Percentiles rank a stretch among this genome's conserved stretches.
phyloP scores from a whole-genome alignment of 2,329 filamentous ascomycete genomes.

The Penicillium vulpinum region DNA sequence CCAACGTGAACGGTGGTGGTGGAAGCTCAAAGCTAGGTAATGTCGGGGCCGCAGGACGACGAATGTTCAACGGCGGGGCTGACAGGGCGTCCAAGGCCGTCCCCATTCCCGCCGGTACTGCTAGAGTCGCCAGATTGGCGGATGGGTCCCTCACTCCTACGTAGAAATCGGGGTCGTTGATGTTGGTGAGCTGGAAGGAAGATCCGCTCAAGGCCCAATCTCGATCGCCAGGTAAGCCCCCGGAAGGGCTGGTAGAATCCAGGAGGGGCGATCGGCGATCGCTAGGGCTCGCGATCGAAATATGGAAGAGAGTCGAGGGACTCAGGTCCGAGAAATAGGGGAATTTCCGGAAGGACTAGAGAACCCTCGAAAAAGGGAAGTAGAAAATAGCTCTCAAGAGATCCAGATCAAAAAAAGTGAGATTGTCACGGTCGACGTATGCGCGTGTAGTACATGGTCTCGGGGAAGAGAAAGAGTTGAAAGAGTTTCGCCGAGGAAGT shows the following conservation, averaged over 20 bases:
- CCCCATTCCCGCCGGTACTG: constrained; percentile 63
- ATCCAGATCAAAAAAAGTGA: not conserved
- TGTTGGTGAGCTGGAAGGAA: constrained; percentile 27
- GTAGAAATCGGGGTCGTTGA: constrained; percentile 43
- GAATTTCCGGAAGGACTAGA: not conserved
- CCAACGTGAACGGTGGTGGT: constrained; percentile 54
- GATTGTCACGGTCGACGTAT: constrained; percentile 20
- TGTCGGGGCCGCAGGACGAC: constrained; percentile 67
- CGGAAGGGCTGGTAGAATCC: constrained; percentile 51
- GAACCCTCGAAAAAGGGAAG: not conserved
- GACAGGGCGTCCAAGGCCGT: constrained; percentile 61
- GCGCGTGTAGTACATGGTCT: constrained; percentile 24
- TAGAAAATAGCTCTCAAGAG: not conserved
- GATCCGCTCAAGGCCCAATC: constrained; percentile 48
- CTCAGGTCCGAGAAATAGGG: constrained; percentile 6
- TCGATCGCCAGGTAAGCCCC: constrained; percentile 49
- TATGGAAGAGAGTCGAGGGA: constrained; percentile 11
- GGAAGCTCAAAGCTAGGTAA: constrained; percentile 70
- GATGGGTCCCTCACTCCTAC: constrained; percentile 40
- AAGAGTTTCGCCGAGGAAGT: no score
- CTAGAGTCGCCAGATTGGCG: constrained; percentile 64
- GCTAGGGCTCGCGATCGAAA: constrained; percentile 32
- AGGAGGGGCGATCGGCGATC: constrained; percentile 48
- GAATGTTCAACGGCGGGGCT: constrained; percentile 66
- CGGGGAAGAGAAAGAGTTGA: not conserved